Percentiles rank a stretch among this genome's conserved stretches.
Evolutionary conservation across 129 eudicot genomes (phyloP).

Genomic region (Sambucus nigra): DNA sequence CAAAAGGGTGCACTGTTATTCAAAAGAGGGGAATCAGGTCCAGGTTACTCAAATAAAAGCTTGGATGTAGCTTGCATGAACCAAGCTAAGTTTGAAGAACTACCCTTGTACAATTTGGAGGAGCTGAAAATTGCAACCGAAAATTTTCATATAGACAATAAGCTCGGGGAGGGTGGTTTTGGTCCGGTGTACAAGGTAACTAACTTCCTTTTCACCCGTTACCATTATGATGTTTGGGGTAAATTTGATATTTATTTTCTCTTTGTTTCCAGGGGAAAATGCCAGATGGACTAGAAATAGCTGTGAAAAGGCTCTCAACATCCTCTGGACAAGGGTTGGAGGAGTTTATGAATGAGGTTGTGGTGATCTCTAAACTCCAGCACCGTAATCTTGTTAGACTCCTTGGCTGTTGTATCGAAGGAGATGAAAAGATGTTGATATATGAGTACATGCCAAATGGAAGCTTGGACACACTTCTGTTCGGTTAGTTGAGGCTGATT

Average conservation of each 20-base stretch:
- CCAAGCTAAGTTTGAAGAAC: conserved; percentile 10
- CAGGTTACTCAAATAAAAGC: background rate
- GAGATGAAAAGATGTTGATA: conserved; percentile 27
- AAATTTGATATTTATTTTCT: background rate
- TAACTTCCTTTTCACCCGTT: background rate
- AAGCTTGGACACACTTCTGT: conserved; percentile 36
- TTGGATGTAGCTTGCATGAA: background rate
- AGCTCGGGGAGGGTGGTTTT: conserved; percentile 42
- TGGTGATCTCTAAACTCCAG: conserved; percentile 37
- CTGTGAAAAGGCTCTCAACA: conserved; percentile 41
- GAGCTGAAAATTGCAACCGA: conserved; percentile 19
- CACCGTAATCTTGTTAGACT: conserved; percentile 38
- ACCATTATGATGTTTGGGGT: background rate
- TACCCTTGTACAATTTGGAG: conserved; percentile 25
- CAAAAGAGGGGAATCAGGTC: conserved; percentile 1
- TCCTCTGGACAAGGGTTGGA: conserved; percentile 35
- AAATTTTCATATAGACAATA: conserved; percentile 16
- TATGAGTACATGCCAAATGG: conserved; percentile 33
- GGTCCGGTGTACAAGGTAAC: conserved; percentile 42
- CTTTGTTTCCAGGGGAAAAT: conserved; percentile 20
- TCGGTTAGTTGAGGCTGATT: conserved; percentile 18
- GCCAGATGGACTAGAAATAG: conserved; percentile 26
- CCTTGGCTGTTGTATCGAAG: conserved; percentile 32
- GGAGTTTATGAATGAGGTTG: conserved; percentile 40
- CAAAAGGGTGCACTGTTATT: background rate